Evolutionary conservation across 768 basidiomycete genomes (phyloP).

Genomic region (Suillus clintonianus): DNA sequence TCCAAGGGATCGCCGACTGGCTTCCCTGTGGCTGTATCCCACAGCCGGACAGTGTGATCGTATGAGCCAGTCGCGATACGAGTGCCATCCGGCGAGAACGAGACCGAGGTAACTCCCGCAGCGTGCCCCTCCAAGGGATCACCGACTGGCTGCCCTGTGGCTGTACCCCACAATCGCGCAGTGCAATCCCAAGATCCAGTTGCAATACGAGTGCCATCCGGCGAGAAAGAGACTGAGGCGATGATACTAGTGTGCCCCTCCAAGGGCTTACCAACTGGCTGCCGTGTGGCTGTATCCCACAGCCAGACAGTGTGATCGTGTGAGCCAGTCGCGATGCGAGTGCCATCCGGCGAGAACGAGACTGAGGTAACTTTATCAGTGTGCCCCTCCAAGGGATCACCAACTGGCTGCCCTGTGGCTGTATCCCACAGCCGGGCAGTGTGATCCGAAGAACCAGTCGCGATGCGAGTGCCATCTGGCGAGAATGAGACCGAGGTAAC

Average conservation of each 20-base stretch:
- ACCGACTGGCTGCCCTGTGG: conserved; percentile 20
- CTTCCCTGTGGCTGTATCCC: too few species aligned
- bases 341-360: background rate
- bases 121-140: background rate
- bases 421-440: too few species aligned
- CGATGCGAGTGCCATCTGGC: too few species aligned
- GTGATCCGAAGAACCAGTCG: too few species aligned
- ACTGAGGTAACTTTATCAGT: background rate
- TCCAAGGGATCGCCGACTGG: too few species aligned
- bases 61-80: background rate
- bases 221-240: background rate
- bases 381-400: background rate
- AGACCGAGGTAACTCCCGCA: background rate
- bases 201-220: conserved; percentile 11
- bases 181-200: conserved; percentile 16
- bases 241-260: background rate
- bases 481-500: too few species aligned
- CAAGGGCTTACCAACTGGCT: background rate
- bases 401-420: background rate
- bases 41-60: background rate
- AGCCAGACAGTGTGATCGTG: background rate
- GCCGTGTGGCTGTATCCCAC: background rate
- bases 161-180: conserved; percentile 21
- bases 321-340: background rate
- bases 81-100: background rate